A percentile compares a stretch with the other conserved stretches of the same genome.
These are phyloP conservation scores for Fusarium odoratissimum DNA, from an alignment of 2,329 filamentous ascomycete genomes.

Conservation along the genomic window DNA sequence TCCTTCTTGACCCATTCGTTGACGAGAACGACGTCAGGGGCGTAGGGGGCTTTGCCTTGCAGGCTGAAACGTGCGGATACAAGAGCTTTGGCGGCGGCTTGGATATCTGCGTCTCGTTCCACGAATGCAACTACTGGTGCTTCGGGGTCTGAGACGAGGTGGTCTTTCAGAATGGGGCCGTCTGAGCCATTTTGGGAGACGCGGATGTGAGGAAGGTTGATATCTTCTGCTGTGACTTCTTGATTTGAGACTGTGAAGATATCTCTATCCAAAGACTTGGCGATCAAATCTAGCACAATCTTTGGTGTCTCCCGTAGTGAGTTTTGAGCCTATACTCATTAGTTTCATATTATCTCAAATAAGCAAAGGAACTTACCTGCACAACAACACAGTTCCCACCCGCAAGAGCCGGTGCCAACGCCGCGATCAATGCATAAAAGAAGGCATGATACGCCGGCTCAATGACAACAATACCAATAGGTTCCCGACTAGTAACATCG, in stretches of 20 bases:
- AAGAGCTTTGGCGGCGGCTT: constrained; percentile 27
- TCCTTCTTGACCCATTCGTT: constrained; percentile 43
- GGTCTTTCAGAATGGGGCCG: neutral
- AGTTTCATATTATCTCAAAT: neutral
- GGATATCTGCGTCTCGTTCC: constrained; percentile 35
- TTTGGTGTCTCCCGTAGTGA: constrained; percentile 15
- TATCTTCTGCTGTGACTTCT: neutral
- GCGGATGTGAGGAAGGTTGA: constrained; percentile 12
- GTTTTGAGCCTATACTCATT: neutral
- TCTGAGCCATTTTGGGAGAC: constrained; percentile 17
- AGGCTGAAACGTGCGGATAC: constrained; percentile 30
- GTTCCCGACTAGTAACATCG: constrained; percentile 16
- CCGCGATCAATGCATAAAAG: constrained; percentile 33
- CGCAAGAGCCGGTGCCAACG: constrained; percentile 22
- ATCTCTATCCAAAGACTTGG: constrained; percentile 19
- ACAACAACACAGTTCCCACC: constrained; percentile 36
- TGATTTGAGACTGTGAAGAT: constrained; percentile 10
- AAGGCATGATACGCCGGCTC: constrained; percentile 34
- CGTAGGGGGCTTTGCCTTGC: constrained; percentile 33
- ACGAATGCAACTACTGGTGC: constrained; percentile 29
- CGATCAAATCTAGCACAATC: constrained; percentile 1
- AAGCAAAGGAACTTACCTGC: constrained; percentile 6
- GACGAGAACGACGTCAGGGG: constrained; percentile 34
- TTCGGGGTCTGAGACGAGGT: constrained; percentile 17
- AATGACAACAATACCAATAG: constrained; percentile 31